phyloP scores from a whole-genome alignment of 192 early-diverging fungal genomes.

The Chytriomyces sp. region DNA sequence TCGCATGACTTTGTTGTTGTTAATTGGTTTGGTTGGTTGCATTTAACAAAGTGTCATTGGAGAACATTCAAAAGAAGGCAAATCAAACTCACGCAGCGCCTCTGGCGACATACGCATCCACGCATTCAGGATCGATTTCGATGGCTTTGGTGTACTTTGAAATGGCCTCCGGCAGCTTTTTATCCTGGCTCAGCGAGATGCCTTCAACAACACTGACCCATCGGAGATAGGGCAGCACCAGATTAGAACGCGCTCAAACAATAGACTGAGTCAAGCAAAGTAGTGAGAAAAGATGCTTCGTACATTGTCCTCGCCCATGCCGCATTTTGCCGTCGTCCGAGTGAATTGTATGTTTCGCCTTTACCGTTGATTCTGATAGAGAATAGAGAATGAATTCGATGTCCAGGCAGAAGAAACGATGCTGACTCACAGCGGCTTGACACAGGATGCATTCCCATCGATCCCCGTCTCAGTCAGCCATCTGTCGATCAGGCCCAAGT shows the following conservation, averaged over 20 bases:
- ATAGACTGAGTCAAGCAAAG: neutral
- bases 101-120: conserved; percentile 41
- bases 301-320: conserved; percentile 27
- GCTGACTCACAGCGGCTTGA: neutral
- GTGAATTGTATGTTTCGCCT: conserved; percentile 10
- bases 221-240: neutral
- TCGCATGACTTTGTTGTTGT: conserved; percentile 19
- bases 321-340: conserved; percentile 22
- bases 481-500: neutral
- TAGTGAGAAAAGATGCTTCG: neutral
- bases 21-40: neutral
- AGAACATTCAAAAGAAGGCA: neutral
- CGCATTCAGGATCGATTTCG: conserved; percentile 42
- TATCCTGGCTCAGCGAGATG: conserved; percentile 27
- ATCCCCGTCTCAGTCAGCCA: conserved; percentile 3
- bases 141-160: conserved; percentile 35
- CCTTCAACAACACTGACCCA: conserved; percentile 34
- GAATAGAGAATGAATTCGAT: neutral
- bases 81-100: conserved; percentile 36
- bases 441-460: conserved; percentile 1
- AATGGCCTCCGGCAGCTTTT: conserved; percentile 32
- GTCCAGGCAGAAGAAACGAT: neutral
- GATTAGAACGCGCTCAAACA: neutral
- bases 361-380: neutral
- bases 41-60: neutral